phyloP scores from a whole-genome alignment of 805 yeast species.

The Schizosaccharomyces japonicus region DNA sequence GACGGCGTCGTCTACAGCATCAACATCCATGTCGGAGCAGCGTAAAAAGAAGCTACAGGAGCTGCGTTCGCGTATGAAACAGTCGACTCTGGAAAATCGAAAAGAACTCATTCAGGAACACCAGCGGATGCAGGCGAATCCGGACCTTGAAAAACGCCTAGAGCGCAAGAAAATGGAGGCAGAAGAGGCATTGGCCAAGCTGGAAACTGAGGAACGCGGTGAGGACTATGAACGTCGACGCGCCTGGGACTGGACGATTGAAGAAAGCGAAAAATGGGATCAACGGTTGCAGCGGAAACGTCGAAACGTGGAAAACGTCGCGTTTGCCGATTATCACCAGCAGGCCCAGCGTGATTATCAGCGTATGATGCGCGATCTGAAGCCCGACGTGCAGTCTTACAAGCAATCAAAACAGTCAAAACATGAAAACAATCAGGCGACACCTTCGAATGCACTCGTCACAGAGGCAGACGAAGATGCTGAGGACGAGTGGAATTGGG shows the following conservation, averaged over 20 bases:
- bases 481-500: conserved; percentile 11
- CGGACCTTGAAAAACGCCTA: conserved; percentile 8
- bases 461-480: conserved; percentile 9
- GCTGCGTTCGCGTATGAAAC: no score
- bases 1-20: no score
- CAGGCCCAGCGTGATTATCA: conserved; percentile 38
- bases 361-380: conserved; percentile 24
- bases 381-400: conserved; percentile 23
- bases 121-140: conserved; percentile 10
- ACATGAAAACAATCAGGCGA: conserved; percentile 15
- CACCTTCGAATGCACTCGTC: conserved; percentile 13
- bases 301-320: conserved; percentile 16
- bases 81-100: conserved; percentile 9
- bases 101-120: conserved; percentile 10
- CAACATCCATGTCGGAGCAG: no score
- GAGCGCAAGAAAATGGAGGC: conserved; percentile 18
- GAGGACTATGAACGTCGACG: conserved; percentile 22
- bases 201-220: conserved; percentile 19
- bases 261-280: conserved; percentile 44
- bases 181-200: conserved; percentile 19
- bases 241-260: conserved; percentile 35
- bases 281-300: conserved; percentile 17
- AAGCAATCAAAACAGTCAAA: conserved; percentile 12
- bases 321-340: conserved; percentile 26
- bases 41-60: no score